Conservation (phyloP, 23 red algal species). For the Gracilariopsis chorda region DNA sequence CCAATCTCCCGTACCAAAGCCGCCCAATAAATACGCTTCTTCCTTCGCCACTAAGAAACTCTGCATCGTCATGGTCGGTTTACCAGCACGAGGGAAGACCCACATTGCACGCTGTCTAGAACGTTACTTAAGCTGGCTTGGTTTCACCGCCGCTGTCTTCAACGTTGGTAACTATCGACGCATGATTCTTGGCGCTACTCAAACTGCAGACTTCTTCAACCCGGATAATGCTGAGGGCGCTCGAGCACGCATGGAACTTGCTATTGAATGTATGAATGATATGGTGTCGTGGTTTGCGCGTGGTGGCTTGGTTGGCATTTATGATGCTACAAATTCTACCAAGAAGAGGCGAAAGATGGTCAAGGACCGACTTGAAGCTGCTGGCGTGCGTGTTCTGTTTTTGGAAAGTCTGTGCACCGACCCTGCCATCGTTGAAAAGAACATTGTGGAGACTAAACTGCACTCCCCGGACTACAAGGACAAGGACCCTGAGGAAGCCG, state of each 20-base stretch:
- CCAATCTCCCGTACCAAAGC: not conserved
- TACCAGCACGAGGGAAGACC: constrained; percentile 95
- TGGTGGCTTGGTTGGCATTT: constrained; percentile 91
- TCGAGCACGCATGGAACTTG: constrained; percentile 77
- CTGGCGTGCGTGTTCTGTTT: constrained; percentile 94
- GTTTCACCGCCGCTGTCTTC: constrained; percentile 77
- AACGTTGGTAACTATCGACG: constrained; percentile 95
- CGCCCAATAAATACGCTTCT: not conserved
- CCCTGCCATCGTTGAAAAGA: constrained; percentile 88
- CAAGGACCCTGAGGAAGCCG: constrained; percentile 83
- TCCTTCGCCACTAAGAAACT: constrained; percentile 82
- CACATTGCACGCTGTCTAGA: constrained; percentile 90
- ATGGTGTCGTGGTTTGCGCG: constrained; percentile 87
- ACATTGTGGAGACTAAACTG: constrained; percentile 93
- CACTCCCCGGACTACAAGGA: constrained; percentile 86
- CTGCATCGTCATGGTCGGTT: constrained; percentile 97
- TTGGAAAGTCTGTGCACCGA: constrained; percentile 91
- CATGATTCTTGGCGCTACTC: constrained; percentile 70
- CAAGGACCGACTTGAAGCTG: constrained; percentile 74
- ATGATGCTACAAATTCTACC: constrained; percentile 97
- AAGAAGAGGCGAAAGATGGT: constrained; percentile 71
- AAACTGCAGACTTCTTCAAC: constrained; percentile 85
- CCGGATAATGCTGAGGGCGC: constrained; percentile 77
- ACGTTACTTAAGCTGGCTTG: constrained; percentile 99
- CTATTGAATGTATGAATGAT: constrained; percentile 82